These are phyloP conservation scores for Protomyces macrosporus DNA, from an alignment of 1,139 yeast species.

Conservation along the genomic window DNA sequence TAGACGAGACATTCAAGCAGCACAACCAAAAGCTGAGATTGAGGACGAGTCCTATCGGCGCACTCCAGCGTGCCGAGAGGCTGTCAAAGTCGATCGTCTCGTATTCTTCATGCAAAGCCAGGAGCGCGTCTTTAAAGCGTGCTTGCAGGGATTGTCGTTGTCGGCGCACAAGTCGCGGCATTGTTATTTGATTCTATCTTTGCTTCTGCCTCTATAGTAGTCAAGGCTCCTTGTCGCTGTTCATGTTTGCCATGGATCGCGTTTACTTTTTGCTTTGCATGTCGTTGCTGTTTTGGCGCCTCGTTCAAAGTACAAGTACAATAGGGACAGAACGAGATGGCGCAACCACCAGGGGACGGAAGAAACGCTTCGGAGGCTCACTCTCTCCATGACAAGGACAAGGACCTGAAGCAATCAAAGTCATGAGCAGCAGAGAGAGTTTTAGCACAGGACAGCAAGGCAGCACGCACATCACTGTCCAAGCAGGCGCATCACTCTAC, in stretches of 20 bases:
- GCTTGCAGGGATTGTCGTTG: neutral
- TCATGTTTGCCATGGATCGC: no score
- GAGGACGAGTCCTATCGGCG: constrained; percentile 2
- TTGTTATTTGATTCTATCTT: neutral
- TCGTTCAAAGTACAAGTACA: no score
- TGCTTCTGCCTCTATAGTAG: no score
- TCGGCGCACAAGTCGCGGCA: constrained; percentile 13
- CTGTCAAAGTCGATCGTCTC: constrained; percentile 11
- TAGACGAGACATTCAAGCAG: neutral
- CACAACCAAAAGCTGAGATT: constrained; percentile 9
- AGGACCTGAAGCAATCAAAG: neutral
- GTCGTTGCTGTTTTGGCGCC: no score
- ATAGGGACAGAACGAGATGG: no score
- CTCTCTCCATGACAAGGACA: no score
- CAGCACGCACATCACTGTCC: neutral
- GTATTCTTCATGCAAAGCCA: constrained; percentile 5
- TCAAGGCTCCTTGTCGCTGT: no score
- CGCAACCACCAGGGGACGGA: no score
- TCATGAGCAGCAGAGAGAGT: neutral
- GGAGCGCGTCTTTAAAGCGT: neutral
- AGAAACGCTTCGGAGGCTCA: no score
- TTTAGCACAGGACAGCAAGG: neutral
- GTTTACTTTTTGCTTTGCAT: no score
- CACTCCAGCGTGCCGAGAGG: constrained; percentile 1
- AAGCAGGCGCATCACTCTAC: neutral